Conservation (phyloP, 768 basidiomycete species). For the Suillus variegatus region DNA sequence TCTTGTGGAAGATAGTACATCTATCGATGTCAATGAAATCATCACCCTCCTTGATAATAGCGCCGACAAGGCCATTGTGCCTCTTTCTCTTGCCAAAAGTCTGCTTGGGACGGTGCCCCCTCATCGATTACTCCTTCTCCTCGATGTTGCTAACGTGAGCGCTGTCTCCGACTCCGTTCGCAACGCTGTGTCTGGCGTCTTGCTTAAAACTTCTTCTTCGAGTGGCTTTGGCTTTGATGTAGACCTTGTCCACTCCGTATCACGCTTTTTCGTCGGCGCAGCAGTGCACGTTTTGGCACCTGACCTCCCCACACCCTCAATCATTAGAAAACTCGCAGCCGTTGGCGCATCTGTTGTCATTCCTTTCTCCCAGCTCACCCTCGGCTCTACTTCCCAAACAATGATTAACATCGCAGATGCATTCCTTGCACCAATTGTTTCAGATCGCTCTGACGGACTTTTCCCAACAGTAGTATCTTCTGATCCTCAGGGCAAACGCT, state of each 20-base stretch:
- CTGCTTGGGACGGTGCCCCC: constrained; percentile 69
- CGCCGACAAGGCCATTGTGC: constrained; percentile 77
- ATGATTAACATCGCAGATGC: constrained; percentile 80
- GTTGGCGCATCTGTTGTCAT: constrained; percentile 70
- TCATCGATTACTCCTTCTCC: constrained; percentile 71
- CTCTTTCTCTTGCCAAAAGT: constrained; percentile 63
- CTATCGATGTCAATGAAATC: constrained; percentile 53
- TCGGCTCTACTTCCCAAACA: constrained; percentile 49
- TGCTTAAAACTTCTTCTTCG: constrained; percentile 72
- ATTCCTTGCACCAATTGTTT: constrained; percentile 78
- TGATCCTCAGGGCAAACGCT: constrained; percentile 59
- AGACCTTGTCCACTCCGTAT: constrained; percentile 76
- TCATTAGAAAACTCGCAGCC: constrained; percentile 59
- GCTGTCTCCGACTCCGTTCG: constrained; percentile 77
- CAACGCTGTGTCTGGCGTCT: constrained; percentile 73
- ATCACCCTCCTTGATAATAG: constrained; percentile 75
- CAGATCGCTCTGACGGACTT: constrained; percentile 89
- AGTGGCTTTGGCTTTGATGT: constrained; percentile 40
- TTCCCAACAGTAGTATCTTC: constrained; percentile 92
- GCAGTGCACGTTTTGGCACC: constrained; percentile 61
- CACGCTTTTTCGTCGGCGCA: constrained; percentile 68
- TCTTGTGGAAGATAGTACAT: constrained; percentile 49
- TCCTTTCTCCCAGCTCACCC: constrained; percentile 68
- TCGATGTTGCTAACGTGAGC: constrained; percentile 72
- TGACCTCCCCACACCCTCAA: constrained; percentile 55